These are phyloP conservation scores for Barnettozyma californica DNA, from an alignment of 805 yeast genomes.

Conservation along the genomic window DNA sequence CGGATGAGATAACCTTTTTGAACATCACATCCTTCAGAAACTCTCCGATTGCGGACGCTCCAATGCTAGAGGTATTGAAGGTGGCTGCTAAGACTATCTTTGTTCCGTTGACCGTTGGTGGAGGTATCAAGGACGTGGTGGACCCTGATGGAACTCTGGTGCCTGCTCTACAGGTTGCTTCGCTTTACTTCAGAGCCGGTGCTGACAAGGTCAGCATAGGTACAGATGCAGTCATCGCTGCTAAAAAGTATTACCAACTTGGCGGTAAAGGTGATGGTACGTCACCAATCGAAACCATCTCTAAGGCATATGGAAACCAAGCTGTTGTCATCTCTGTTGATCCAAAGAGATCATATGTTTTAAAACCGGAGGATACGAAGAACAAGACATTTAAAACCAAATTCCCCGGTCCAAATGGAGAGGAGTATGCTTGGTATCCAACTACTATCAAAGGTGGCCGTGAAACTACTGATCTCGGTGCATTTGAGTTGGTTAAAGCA, in stretches of 20 bases:
- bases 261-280: slow-evolving; percentile 60
- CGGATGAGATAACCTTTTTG: slow-evolving; percentile 92
- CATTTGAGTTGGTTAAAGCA: slow-evolving; percentile 80
- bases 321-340: slow-evolving; percentile 99
- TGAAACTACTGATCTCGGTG: slow-evolving; percentile 84
- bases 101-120: slow-evolving; percentile 97
- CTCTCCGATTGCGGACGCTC: slow-evolving; percentile 88
- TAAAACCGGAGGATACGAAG: slow-evolving; percentile 49
- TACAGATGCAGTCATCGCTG: slow-evolving; percentile 92
- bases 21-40: slow-evolving; percentile 95
- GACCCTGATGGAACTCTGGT: slow-evolving; percentile 79
- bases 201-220: slow-evolving; percentile 98
- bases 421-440: slow-evolving; percentile 86
- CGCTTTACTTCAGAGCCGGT: slow-evolving; percentile 88
- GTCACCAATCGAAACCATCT: slow-evolving; percentile 90
- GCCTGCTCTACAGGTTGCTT: slow-evolving; percentile 88
- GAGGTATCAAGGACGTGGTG: slow-evolving; percentile 87
- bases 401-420: slow-evolving; percentile 82
- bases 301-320: slow-evolving; percentile 88
- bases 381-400: slow-evolving; percentile 62
- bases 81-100: slow-evolving; percentile 84
- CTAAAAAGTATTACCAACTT: slow-evolving; percentile 67
- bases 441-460: slow-evolving; percentile 98
- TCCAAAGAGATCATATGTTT: slow-evolving; percentile 84
- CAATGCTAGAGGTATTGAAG: slow-evolving; percentile 87